These are phyloP conservation scores for Arabis alpina DNA, from an alignment of 345 rosid species.

Conservation along the genomic window DNA sequence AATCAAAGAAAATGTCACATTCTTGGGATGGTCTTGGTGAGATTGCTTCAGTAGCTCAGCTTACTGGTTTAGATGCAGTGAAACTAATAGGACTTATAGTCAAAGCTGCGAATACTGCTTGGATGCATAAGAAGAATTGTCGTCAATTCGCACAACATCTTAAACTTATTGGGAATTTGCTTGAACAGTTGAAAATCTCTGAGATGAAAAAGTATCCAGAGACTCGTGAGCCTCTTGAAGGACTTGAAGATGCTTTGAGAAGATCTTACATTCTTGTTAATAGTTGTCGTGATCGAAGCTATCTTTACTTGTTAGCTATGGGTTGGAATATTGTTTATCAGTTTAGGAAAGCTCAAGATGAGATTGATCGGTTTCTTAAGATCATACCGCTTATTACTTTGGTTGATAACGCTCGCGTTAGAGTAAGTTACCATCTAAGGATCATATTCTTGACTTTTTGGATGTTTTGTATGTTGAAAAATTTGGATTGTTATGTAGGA, in stretches of 20 bases:
- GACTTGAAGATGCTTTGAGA: slow-evolving; percentile 91
- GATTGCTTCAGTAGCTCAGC: slow-evolving; percentile 77
- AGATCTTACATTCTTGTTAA: slow-evolving; percentile 81
- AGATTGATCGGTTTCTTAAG: slow-evolving; percentile 91
- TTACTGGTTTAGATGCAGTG: slow-evolving; percentile 83
- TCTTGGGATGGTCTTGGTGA: slow-evolving; percentile 90
- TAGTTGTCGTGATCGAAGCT: slow-evolving; percentile 91
- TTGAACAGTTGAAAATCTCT: slow-evolving; percentile 86
- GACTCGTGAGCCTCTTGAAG: slow-evolving; percentile 96
- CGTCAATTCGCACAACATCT: slow-evolving; percentile 91
- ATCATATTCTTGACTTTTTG: background rate
- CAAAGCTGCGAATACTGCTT: slow-evolving; percentile 82
- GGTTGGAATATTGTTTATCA: slow-evolving; percentile 99
- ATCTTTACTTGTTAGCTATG: slow-evolving; percentile 94
- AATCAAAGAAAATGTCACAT: slow-evolving; percentile 54
- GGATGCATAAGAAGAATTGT: slow-evolving; percentile 98
- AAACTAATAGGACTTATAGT: slow-evolving; percentile 80
- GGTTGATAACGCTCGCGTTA: slow-evolving; percentile 91
- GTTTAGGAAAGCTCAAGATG: slow-evolving; percentile 90
- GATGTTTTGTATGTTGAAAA: background rate
- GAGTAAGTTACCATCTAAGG: slow-evolving; percentile 50
- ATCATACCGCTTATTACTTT: slow-evolving; percentile 93
- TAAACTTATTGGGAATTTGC: slow-evolving; percentile 85
- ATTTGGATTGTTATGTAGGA: slow-evolving; percentile 54
- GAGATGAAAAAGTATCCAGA: slow-evolving; percentile 94